These are phyloP conservation scores for Arabidopsis lyrata DNA, from an alignment of 441 rosid genomes.

Conservation along the genomic window DNA sequence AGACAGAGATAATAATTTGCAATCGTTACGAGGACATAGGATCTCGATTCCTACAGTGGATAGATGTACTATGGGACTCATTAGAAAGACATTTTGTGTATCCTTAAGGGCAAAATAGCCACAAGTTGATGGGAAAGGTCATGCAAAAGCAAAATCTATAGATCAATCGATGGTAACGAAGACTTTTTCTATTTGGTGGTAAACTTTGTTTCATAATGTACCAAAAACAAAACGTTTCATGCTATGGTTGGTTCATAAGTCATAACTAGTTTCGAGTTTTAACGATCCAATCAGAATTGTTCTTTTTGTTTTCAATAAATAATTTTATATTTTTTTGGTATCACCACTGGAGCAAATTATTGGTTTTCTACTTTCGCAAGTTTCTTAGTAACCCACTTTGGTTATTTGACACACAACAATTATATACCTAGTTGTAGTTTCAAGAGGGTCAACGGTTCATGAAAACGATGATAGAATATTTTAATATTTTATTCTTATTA, in stretches of 20 bases:
- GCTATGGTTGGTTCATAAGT: slow-evolving; percentile 52
- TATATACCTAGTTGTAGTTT: slow-evolving; percentile 27
- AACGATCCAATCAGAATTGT: slow-evolving; percentile 26
- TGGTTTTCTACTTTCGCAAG: slow-evolving; percentile 33
- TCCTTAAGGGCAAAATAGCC: slow-evolving; percentile 44
- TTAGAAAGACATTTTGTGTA: slow-evolving; percentile 39
- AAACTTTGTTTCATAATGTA: slow-evolving; percentile 42
- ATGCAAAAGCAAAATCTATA: slow-evolving; percentile 57
- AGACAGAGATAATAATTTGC: slow-evolving; percentile 33
- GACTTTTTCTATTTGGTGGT: slow-evolving; percentile 45
- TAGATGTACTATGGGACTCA: slow-evolving; percentile 38
- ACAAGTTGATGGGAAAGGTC: slow-evolving; percentile 52
- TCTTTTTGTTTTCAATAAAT: not conserved
- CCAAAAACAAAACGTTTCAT: slow-evolving; percentile 50
- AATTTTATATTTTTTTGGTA: not conserved
- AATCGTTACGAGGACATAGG: slow-evolving; percentile 45
- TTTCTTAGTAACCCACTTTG: slow-evolving; percentile 31
- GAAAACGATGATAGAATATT: slow-evolving; percentile 8
- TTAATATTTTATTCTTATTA: not conserved
- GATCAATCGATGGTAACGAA: slow-evolving; percentile 45
- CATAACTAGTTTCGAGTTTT: slow-evolving; percentile 41
- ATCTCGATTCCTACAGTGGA: slow-evolving; percentile 41
- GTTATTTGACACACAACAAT: slow-evolving; percentile 29
- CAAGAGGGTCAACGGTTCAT: slow-evolving; percentile 30
- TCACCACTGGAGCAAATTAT: slow-evolving; percentile 26